Evolutionary conservation across 2,329 filamentous ascomycete genomes (phyloP), one percentile per base, ranked within the genome.

Genomic region (Colletotrichum spinosum): DNA sequence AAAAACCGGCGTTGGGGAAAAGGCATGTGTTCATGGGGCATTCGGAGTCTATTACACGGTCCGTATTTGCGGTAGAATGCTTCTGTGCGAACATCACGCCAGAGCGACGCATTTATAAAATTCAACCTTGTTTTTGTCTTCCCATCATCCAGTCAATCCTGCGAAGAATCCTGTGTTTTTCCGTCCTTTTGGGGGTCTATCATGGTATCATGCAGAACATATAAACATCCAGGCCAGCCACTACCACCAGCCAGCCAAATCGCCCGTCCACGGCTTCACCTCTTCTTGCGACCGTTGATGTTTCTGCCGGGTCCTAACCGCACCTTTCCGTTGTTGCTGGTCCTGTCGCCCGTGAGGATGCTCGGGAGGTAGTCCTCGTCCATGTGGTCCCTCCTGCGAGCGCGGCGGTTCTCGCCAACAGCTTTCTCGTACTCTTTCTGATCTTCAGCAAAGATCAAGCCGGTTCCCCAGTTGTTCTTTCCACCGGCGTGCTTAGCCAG

Each of bases 341-440:
- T 85, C 8, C 95, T 84, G 72, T 94, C 89, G 0, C 96, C 96
- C 1, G 89, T 96, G 73, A 99, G 75, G 52, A 99, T 92, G 39
- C 88, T 84, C 0, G 96, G 96, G 68, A 98, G 79, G 76, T 94
- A 97, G 78, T 99, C 95, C 74, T 97, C 90, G 74, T 98, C 95
- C 95, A 98, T 97, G 61, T 97, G 80, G 78, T 97, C 93, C 74
- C 88, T 90, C 75, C 92, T 88, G 73, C 90, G 90, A 57, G 81
- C 82, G 71, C 91, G 87, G 71, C 85, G 87, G 74, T 91, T 87
- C 70, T 89, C 85, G 3, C 85, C 85, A 13, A 86, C 76, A 57
- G 89, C 89, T 69, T 86, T 83, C 46, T 86, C 77, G 77, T 92
- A 98, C 81, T 99, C 96, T 81, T 97, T 97, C 83, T 99, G 96